Evolutionary conservation across 2,329 filamentous ascomycete species (phyloP).

Genomic region (Pseudogymnoascus sp.): DNA sequence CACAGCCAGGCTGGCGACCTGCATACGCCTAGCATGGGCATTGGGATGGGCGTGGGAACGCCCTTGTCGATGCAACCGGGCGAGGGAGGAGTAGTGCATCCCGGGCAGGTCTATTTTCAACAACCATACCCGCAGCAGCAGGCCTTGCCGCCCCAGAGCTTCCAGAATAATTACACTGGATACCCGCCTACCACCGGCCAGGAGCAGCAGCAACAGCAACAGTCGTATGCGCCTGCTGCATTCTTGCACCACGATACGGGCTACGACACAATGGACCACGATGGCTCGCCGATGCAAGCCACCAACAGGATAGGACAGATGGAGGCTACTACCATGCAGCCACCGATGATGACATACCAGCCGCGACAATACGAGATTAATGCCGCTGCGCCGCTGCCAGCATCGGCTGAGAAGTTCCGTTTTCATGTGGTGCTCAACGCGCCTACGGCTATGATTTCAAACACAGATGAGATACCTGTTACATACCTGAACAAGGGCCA

Average conservation of each 20-base stretch:
- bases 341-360: constrained; percentile 51
- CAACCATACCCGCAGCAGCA: constrained; percentile 62
- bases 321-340: constrained; percentile 53
- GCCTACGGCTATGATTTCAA: constrained; percentile 91
- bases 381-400: constrained; percentile 39
- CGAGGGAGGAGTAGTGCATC: constrained; percentile 49
- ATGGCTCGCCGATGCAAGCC: constrained; percentile 58
- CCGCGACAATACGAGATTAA: constrained; percentile 39
- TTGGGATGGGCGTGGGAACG: constrained; percentile 48
- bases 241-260: constrained; percentile 75
- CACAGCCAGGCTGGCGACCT: constrained; percentile 79
- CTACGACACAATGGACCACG: constrained; percentile 72
- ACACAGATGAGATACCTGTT: constrained; percentile 84
- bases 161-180: constrained; percentile 10
- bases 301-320: constrained; percentile 46
- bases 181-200: constrained; percentile 7
- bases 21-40: constrained; percentile 73
- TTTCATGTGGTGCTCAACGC: constrained; percentile 87
- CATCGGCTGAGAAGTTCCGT: constrained; percentile 65
- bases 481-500: constrained; percentile 98
- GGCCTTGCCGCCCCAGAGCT: constrained; percentile 29
- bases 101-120: constrained; percentile 54
- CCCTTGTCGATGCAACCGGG: constrained; percentile 72
- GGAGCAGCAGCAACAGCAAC: constrained; percentile 32
- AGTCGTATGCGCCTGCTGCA: constrained; percentile 64